A percentile compares a stretch with the other conserved stretches of the same genome.
phyloP scores from a whole-genome alignment of 257 asterid species.

The Eucommia ulmoides region DNA sequence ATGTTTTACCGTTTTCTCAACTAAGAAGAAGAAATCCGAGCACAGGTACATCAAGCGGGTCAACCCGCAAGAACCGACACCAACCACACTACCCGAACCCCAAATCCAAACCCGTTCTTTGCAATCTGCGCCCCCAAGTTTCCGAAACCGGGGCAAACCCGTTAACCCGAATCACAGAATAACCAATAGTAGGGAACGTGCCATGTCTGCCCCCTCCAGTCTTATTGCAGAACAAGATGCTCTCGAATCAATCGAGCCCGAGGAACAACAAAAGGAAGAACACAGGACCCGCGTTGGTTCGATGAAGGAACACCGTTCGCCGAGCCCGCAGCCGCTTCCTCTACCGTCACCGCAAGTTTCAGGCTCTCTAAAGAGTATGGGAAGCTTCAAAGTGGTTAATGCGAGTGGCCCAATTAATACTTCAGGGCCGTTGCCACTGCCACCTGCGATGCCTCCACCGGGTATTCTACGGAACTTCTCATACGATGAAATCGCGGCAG shows the following conservation, averaged over 20 bases:
- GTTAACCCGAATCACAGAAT: conserved; percentile 22
- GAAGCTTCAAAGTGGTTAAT: conserved; percentile 57
- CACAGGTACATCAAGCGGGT: conserved; percentile 34
- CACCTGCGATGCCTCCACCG: conserved; percentile 39
- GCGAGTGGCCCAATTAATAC: conserved; percentile 51
- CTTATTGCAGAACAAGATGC: conserved; percentile 54
- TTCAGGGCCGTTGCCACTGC: conserved; percentile 87
- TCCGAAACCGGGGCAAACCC: conserved; percentile 54
- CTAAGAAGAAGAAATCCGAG: conserved; percentile 62
- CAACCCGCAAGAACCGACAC: conserved; percentile 50
- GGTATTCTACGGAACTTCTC: conserved; percentile 54
- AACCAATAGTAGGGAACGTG: conserved; percentile 35
- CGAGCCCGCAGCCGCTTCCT: conserved; percentile 89
- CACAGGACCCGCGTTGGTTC: conserved; percentile 48
- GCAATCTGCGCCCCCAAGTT: conserved; percentile 95
- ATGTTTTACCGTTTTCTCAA: conserved; percentile 60
- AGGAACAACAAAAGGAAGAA: conserved; percentile 68
- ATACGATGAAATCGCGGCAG: conserved; percentile 68
- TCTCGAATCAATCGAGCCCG: conserved; percentile 37
- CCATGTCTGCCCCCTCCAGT: conserved; percentile 75
- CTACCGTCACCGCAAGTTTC: conserved; percentile 63
- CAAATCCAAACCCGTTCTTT: conserved; percentile 39
- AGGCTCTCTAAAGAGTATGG: conserved; percentile 37
- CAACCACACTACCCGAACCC: conserved; percentile 74
- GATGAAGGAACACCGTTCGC: conserved; percentile 52